Conservation (phyloP, 2,329 filamentous ascomycete species). For the Fusarium sp. region DNA sequence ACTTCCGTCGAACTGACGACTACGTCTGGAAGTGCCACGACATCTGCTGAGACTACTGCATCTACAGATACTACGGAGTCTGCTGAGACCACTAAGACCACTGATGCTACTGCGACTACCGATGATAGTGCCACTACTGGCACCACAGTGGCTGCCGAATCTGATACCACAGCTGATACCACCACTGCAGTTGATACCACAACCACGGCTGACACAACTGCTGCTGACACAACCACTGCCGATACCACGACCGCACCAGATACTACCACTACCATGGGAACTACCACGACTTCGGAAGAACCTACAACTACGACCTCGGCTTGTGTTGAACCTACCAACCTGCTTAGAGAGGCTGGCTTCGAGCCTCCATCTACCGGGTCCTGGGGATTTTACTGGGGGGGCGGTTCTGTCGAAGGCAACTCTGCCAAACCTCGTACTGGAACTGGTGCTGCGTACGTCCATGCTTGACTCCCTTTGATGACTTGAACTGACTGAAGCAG, state of each 20-base stretch:
- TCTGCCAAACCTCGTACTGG: not conserved
- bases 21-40: not conserved
- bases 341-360: conserved; percentile 6
- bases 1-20: not conserved
- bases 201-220: no score
- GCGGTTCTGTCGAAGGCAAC: not conserved
- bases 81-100: no score
- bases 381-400: conserved; percentile 16
- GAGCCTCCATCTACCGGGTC: not conserved
- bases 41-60: not conserved
- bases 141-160: no score
- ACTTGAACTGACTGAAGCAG: not conserved
- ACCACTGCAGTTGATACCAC: no score
- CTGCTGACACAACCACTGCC: no score
- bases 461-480: no score
- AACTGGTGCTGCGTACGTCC: not conserved
- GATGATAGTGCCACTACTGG: no score
- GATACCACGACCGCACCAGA: not conserved
- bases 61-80: not conserved
- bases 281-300: not conserved
- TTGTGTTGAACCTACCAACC: conserved; percentile 9
- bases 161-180: no score
- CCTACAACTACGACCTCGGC: conserved; percentile 12
- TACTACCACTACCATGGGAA: not conserved
- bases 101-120: no score